These are phyloP conservation scores for Paraglomus brasilianum DNA, from an alignment of 192 early-diverging fungal genomes.

Conservation along the genomic window DNA sequence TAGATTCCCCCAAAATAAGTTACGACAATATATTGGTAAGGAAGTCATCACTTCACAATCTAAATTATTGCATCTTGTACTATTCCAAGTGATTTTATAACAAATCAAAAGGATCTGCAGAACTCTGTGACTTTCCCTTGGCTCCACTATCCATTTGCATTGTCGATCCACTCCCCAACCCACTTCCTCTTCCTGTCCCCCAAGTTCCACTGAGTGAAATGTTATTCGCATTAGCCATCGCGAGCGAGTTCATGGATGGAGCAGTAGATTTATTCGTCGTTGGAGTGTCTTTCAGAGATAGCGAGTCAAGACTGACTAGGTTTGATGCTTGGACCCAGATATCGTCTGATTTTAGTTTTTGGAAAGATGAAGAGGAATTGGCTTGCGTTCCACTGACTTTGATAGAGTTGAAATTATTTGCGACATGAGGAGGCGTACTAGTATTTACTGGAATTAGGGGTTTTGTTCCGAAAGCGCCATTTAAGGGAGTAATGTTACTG, in stretches of 20 bases:
- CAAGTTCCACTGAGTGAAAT: conserved; percentile 21
- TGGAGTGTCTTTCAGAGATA: conserved; percentile 53
- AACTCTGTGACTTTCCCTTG: conserved; percentile 1
- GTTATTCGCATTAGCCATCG: conserved; percentile 13
- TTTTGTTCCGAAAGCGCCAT: conserved; percentile 22
- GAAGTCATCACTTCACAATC: too few relatives aligned
- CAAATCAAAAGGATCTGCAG: conserved; percentile 26
- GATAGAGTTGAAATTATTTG: not conserved
- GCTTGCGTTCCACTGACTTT: not conserved
- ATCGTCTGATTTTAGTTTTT: conserved; percentile 48
- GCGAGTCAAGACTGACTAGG: conserved; percentile 70
- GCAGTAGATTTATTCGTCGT: conserved; percentile 38
- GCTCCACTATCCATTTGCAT: not conserved
- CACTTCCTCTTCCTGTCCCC: not conserved
- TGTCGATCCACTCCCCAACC: not conserved
- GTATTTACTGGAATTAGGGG: conserved; percentile 1
- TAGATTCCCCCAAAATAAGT: too few relatives aligned
- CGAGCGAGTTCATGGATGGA: conserved; percentile 60
- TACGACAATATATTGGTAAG: too few relatives aligned
- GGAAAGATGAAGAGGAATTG: conserved; percentile 2
- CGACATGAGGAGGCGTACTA: conserved; percentile 1
- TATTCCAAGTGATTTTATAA: not conserved
- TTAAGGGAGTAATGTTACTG: not conserved
- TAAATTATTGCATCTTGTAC: too few relatives aligned
- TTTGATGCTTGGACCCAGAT: conserved; percentile 70